Evolutionary conservation across 345 rosid species (phyloP).

Genomic region (Arabidopsis arenosa): DNA sequence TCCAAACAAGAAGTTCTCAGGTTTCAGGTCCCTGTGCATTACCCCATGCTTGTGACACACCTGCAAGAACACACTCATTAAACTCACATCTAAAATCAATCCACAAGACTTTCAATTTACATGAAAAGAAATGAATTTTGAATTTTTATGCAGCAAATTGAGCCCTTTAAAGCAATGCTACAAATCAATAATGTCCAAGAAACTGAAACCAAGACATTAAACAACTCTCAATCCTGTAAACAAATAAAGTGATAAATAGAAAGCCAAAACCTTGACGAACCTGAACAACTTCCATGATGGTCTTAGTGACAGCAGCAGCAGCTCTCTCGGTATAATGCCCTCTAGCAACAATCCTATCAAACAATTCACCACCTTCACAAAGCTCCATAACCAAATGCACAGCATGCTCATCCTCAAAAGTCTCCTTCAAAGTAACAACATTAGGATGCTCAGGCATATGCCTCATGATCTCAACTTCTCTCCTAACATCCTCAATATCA

Average conservation of each 20-base stretch:
- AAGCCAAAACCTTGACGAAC: slow-evolving; percentile 41
- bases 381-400: slow-evolving; percentile 97
- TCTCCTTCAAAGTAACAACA: slow-evolving; percentile 75
- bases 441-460: slow-evolving; percentile 82
- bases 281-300: slow-evolving; percentile 97
- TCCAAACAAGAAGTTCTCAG: slow-evolving; percentile 89
- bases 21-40: slow-evolving; percentile 93
- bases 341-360: slow-evolving; percentile 93
- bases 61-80: slow-evolving; percentile 49
- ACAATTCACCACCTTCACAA: slow-evolving; percentile 96
- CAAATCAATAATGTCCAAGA: background rate
- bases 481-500: slow-evolving; percentile 95
- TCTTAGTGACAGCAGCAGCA: slow-evolving; percentile 86
- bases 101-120: background rate
- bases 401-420: slow-evolving; percentile 87
- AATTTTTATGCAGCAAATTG: background rate
- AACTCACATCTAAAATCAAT: slow-evolving; percentile 8
- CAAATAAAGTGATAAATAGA: background rate
- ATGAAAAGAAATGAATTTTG: background rate
- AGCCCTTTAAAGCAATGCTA: slow-evolving; percentile 27
- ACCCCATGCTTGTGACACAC: slow-evolving; percentile 92
- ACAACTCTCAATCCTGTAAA: background rate
- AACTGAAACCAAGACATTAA: background rate
- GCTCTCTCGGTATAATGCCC: slow-evolving; percentile 98
- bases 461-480: slow-evolving; percentile 97